Percentiles rank a stretch among this genome's conserved stretches.
Evolutionary conservation across 1,284 basidiomycete species (phyloP).

Genomic region (Xerocomus tenax): DNA sequence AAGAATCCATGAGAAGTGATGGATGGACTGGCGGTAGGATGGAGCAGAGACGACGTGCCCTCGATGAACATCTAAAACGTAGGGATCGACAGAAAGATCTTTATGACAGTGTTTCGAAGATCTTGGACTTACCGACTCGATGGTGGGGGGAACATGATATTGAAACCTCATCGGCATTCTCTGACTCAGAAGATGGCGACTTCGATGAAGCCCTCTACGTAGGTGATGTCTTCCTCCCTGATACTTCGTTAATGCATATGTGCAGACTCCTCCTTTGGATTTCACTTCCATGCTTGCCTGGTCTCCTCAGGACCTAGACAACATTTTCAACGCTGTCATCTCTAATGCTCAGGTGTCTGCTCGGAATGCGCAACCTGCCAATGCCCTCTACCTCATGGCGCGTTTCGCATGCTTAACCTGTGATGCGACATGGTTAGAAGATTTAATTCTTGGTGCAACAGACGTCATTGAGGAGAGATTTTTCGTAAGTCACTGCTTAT

Average conservation of each 20-base stretch:
- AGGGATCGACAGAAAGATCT: slow-evolving; percentile 45
- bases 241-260: slow-evolving; percentile 10
- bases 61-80: slow-evolving; percentile 52
- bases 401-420: slow-evolving; percentile 81
- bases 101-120: slow-evolving; percentile 47
- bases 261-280: slow-evolving; percentile 60
- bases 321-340: slow-evolving; percentile 75
- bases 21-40: slow-evolving; percentile 64
- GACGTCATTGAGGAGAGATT: slow-evolving; percentile 88
- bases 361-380: slow-evolving; percentile 72
- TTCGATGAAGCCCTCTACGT: slow-evolving; percentile 47
- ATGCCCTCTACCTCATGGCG: slow-evolving; percentile 74
- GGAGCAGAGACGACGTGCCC: slow-evolving; percentile 50
- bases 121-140: slow-evolving; percentile 46
- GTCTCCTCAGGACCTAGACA: slow-evolving; percentile 66
- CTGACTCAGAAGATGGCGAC: slow-evolving; percentile 40
- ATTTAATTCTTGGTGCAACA: slow-evolving; percentile 82
- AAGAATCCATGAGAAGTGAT: slow-evolving; percentile 72
- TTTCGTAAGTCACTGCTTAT: slow-evolving; percentile 55
- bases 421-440: slow-evolving; percentile 85
- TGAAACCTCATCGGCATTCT: slow-evolving; percentile 33
- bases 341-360: slow-evolving; percentile 59
- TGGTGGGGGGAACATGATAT: slow-evolving; percentile 55
- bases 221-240: slow-evolving; percentile 27
- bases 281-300: slow-evolving; percentile 87